phyloP scores from a whole-genome alignment of 1,284 basidiomycete species.

The Cystobasidiaceae sp. region DNA sequence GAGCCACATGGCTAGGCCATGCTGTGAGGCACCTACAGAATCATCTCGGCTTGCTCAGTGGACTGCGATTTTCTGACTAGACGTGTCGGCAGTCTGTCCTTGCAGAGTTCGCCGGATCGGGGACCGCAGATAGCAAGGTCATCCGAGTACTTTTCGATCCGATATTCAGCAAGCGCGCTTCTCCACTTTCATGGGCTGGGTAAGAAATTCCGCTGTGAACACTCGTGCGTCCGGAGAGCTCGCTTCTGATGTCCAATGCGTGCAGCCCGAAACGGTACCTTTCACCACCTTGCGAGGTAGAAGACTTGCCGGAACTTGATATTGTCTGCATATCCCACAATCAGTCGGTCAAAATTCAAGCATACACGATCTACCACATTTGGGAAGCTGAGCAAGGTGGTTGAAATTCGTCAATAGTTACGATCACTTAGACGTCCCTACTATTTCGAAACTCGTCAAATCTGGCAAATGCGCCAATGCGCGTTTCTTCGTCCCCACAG shows the following conservation, averaged over 20 bases:
- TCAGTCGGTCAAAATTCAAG: too few species aligned
- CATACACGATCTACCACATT: too few species aligned
- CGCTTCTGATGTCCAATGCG: neutral
- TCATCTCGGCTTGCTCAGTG: too few species aligned
- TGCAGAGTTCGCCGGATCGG: neutral
- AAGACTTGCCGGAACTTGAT: slow-evolving; percentile 40
- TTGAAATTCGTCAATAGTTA: slow-evolving; percentile 35
- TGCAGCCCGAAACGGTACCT: slow-evolving; percentile 37
- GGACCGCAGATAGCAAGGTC: neutral
- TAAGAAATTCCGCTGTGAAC: slow-evolving; percentile 33
- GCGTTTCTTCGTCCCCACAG: slow-evolving; percentile 41
- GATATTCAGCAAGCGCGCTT: slow-evolving; percentile 41
- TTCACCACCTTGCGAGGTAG: slow-evolving; percentile 37
- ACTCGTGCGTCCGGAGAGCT: neutral
- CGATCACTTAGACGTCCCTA: slow-evolving; percentile 41
- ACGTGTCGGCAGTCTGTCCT: neutral
- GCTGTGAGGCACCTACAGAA: too few species aligned
- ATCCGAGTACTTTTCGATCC: slow-evolving; percentile 42
- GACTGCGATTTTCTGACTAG: slow-evolving; percentile 28
- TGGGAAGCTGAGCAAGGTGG: too few species aligned
- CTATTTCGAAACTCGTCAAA: slow-evolving; percentile 33
- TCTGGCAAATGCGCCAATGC: slow-evolving; percentile 29
- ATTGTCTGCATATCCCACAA: slow-evolving; percentile 42
- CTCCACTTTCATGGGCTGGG: slow-evolving; percentile 34
- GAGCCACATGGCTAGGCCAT: slow-evolving; percentile 40